Base-by-base conservation (phyloP, 2,329 filamentous ascomycete genomes). In the Dactylonectria estremocensis region DNA sequence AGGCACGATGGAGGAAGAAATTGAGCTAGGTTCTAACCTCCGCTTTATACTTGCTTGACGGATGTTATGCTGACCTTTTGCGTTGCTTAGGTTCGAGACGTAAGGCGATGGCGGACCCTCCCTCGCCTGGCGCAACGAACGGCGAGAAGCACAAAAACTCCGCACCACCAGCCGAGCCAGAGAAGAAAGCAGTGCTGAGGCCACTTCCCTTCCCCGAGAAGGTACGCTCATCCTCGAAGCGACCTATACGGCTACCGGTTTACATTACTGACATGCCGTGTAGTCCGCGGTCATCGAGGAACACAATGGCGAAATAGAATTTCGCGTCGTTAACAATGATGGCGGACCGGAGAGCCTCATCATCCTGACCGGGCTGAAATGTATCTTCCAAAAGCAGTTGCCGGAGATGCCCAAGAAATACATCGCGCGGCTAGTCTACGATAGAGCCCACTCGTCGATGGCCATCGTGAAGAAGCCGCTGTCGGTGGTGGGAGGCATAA, bases 381-480 rank as follows among this genome's bases (percentile, higher is more conserved):
- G 95, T 78, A 97, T 99, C 72, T 98, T 99, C 77, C 96, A 99
- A 80, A 98, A 98, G 76, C 96, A 99, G 79, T 87, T 99, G 7
- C 96, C 96, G 0, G 98, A 98, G 82, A 99, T 99, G 96, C 96
- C 96, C 16, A 98, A 98, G 81, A 96, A 98, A 78, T 99, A 99
- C 80, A 98, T 99, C 75, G 96, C 96, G 4, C 93, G 96, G 45
- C 90, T 99, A 7, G 96, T 98, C 66, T 99, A 99, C 83, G 96
- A 98, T 82, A 92, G 96, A 58, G 97, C 95, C 5, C 96, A 99
- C 84, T 81, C 98, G 68, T 97, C 94, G 45, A 97, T 99, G 74
- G 96, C 96, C 20, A 98, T 99, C 77, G 94, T 98, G 75, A 98
- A 98, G 85, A 95, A 97, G 76, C 95, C 96, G 1, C 86, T 98